Conservation (phyloP, 352 stramenopile genomes). For the Pythium brassicae region DNA sequence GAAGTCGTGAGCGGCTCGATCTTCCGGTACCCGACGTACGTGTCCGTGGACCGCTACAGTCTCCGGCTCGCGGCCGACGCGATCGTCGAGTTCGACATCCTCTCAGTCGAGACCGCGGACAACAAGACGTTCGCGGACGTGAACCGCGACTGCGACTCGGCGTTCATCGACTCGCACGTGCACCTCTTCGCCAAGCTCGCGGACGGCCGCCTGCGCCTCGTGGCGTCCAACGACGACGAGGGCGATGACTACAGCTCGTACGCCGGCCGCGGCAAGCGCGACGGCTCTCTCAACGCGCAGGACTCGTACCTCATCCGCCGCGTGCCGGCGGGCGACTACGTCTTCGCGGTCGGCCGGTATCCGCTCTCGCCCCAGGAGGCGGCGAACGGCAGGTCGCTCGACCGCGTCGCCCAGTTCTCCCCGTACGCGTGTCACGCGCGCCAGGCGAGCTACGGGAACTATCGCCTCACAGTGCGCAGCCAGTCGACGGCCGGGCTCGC, state of each 20-base stretch:
- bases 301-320: conserved; percentile 66
- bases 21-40: conserved; percentile 35
- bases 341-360: conserved; percentile 57
- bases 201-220: conserved; percentile 23
- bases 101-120: conserved; percentile 57
- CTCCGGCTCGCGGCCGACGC: conserved; percentile 35
- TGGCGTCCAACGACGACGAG: conserved; percentile 66
- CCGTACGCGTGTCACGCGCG: conserved; percentile 56
- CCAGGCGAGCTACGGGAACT: conserved; percentile 62
- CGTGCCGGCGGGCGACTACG: conserved; percentile 37
- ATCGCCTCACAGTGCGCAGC: conserved; percentile 54
- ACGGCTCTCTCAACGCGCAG: conserved; percentile 42
- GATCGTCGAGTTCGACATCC: conserved; percentile 58
- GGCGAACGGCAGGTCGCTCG: conserved; percentile 24
- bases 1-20: conserved; percentile 54
- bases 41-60: conserved; percentile 65
- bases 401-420: conserved; percentile 37
- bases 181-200: conserved; percentile 33
- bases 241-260: conserved; percentile 50
- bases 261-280: conserved; percentile 26
- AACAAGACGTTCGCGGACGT: conserved; percentile 52
- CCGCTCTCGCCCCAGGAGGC: conserved; percentile 39
- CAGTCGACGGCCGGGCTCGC: conserved; percentile 26
- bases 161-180: conserved; percentile 65
- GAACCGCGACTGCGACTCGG: conserved; percentile 68